phyloP scores from a whole-genome alignment of 1,284 basidiomycete genomes.

The Ganoderma multipileum region DNA sequence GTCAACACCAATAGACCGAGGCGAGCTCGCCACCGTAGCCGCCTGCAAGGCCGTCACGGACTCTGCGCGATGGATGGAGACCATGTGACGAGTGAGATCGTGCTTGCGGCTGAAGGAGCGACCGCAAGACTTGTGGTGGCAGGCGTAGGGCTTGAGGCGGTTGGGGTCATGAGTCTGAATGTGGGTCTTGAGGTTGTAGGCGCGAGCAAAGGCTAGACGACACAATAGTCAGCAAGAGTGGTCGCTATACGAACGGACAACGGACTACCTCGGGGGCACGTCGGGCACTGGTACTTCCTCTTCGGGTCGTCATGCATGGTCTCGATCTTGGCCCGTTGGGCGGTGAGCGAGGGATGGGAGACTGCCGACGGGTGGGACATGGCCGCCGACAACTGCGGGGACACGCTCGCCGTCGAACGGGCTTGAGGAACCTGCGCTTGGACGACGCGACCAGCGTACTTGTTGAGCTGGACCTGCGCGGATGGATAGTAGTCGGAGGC shows the following conservation, averaged over 20 bases:
- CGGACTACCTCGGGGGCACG: conserved; percentile 69
- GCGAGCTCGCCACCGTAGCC: conserved; percentile 35
- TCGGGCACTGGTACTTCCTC: conserved; percentile 77
- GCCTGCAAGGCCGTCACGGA: conserved; percentile 43
- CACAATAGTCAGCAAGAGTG: conserved; percentile 22
- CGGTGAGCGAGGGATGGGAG: conserved; percentile 46
- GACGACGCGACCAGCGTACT: conserved; percentile 37
- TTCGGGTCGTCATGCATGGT: conserved; percentile 65
- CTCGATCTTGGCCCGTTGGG: conserved; percentile 44
- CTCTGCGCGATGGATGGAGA: conserved; percentile 84
- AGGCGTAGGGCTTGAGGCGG: conserved; percentile 84
- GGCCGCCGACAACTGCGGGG: conserved; percentile 47
- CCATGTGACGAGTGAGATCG: conserved; percentile 84
- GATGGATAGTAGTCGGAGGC: conserved; percentile 58
- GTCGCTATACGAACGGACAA: conserved; percentile 26
- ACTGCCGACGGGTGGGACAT: conserved; percentile 45
- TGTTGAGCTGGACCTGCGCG: conserved; percentile 34
- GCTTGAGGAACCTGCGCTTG: conserved; percentile 42
- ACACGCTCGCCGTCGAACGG: conserved; percentile 60
- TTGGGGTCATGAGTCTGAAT: conserved; percentile 90
- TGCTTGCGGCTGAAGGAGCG: conserved; percentile 92
- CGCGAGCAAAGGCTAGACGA: conserved; percentile 80
- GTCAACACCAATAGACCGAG: conserved; percentile 61
- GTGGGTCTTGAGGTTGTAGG: conserved; percentile 91
- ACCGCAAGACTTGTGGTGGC: conserved; percentile 81